A percentile compares a stretch with the other conserved stretches of the same genome.
Evolutionary conservation across 2,329 filamentous ascomycete species (phyloP).

Genomic region (Ophiostoma novo-ulmi): DNA sequence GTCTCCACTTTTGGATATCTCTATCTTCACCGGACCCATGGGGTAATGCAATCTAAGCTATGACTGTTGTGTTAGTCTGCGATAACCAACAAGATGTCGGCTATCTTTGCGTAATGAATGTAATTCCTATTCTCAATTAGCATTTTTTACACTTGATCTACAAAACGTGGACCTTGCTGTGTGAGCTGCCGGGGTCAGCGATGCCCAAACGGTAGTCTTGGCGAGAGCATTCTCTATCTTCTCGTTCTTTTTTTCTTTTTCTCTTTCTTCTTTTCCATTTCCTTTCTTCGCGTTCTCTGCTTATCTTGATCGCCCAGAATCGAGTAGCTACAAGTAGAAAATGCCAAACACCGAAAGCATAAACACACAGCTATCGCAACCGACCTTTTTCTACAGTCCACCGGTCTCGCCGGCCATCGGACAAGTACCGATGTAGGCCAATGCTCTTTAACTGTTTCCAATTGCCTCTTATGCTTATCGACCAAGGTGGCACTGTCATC

Average conservation of each 20-base stretch:
- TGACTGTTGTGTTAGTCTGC: background rate
- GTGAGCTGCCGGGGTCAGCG: background rate
- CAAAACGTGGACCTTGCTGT: background rate
- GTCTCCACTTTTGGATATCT: background rate
- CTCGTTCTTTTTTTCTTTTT: background rate
- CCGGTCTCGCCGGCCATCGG: constrained; percentile 4
- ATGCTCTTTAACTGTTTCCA: too few relatives aligned
- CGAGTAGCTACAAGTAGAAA: background rate
- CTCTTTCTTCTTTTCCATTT: background rate
- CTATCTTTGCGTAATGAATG: background rate
- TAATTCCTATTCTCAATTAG: background rate
- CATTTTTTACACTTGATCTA: background rate
- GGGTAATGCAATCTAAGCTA: background rate
- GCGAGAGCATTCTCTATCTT: background rate
- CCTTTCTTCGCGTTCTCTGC: background rate
- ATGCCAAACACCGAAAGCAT: background rate
- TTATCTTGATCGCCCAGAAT: background rate
- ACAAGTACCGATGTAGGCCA: background rate
- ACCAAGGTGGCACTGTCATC: too few relatives aligned
- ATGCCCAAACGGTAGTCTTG: background rate
- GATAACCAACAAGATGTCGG: background rate
- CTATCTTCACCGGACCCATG: background rate
- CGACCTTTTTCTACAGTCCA: background rate
- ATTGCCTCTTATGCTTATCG: too few relatives aligned
- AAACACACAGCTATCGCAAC: background rate